Base-by-base conservation (phyloP, 2,329 filamentous ascomycete species). In the Fusarium tuaranense region DNA sequence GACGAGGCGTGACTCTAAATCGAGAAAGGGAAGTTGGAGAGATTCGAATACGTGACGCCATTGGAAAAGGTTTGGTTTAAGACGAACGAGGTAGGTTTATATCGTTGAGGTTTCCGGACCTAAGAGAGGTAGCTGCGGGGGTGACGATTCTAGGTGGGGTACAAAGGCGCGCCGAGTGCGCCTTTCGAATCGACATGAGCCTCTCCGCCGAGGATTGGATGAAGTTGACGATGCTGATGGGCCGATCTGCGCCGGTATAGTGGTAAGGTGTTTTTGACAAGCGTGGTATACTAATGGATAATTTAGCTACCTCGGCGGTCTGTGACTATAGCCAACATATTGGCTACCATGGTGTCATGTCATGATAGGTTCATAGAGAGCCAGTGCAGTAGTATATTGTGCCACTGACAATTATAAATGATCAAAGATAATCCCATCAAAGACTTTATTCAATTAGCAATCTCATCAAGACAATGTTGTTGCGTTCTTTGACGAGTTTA, bases 41-140 rank as follows among this genome's bases (percentile, higher is more conserved):
- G 5, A 67, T 27, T 58, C 62, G 38, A 60, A 77, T 48, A 58
- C 73, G 73, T 25, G 73, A 74, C 38, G 65, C 65, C 73, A 75
- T 75, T 65, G 25, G 20, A 6, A n/a, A 53, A 7, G 16, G 36
- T 41, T 55, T 57, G 9, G 5, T 65, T n/a, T 9, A n/a, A 22
- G 39, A n/a, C 34, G 34, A 20, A 18, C 34, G 34, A 27, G 39
- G 64, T 41, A 27, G 32, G 64, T 44, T 32, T 69, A 73, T 20
- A 62, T 22, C 14, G 30, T 10, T 14, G 10, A 20, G n/a, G 48
- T 55, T 32, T 41, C 46, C 16, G 3, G n/a, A n/a, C 25, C 25
- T 27, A 27, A 27, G 48, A 6, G 4, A 34, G 32, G 12, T 32
- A 53, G 22, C 60, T 72, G 73, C 64, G 73, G 73, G 44, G 70